Conservation (phyloP, 805 yeast genomes). For the Ogataea angusta region DNA sequence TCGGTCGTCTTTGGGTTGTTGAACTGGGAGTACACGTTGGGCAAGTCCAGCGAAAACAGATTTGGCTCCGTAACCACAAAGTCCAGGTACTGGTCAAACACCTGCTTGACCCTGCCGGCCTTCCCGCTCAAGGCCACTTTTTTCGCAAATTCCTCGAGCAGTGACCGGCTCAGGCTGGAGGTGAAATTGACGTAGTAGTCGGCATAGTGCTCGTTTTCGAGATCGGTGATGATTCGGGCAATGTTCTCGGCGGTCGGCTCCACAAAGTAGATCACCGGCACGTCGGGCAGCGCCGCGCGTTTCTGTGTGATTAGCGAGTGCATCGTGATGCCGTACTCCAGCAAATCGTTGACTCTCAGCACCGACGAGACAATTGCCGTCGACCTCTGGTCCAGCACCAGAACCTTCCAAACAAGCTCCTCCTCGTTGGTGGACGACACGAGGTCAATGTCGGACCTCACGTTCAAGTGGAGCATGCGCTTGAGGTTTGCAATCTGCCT, state of each 20-base stretch:
- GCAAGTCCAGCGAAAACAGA: slow-evolving; percentile 73
- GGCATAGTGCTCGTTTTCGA: slow-evolving; percentile 72
- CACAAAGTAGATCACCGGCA: slow-evolving; percentile 89
- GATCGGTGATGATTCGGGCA: slow-evolving; percentile 63
- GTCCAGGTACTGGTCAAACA: slow-evolving; percentile 90
- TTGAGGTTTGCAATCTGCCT: slow-evolving; percentile 47
- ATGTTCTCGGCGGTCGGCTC: slow-evolving; percentile 83
- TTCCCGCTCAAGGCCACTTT: slow-evolving; percentile 71
- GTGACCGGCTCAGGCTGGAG: slow-evolving; percentile 68
- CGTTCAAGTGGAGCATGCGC: slow-evolving; percentile 82
- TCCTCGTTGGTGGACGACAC: slow-evolving; percentile 51
- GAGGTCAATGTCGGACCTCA: slow-evolving; percentile 61
- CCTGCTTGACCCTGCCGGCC: slow-evolving; percentile 73
- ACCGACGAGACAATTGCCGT: slow-evolving; percentile 87
- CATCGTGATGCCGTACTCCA: slow-evolving; percentile 88
- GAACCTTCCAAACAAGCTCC: slow-evolving; percentile 85
- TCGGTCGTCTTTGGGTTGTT: slow-evolving; percentile 73
- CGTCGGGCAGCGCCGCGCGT: slow-evolving; percentile 87
- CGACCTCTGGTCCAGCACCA: slow-evolving; percentile 76
- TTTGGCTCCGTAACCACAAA: slow-evolving; percentile 92
- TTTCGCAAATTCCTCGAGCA: slow-evolving; percentile 86
- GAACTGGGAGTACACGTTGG: slow-evolving; percentile 61
- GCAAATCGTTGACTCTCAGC: slow-evolving; percentile 85
- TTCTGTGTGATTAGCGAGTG: slow-evolving; percentile 71
- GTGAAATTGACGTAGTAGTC: slow-evolving; percentile 83